Evolutionary conservation across 179 eudicot species (phyloP).

Genomic region (Vitellaria paradoxa): DNA sequence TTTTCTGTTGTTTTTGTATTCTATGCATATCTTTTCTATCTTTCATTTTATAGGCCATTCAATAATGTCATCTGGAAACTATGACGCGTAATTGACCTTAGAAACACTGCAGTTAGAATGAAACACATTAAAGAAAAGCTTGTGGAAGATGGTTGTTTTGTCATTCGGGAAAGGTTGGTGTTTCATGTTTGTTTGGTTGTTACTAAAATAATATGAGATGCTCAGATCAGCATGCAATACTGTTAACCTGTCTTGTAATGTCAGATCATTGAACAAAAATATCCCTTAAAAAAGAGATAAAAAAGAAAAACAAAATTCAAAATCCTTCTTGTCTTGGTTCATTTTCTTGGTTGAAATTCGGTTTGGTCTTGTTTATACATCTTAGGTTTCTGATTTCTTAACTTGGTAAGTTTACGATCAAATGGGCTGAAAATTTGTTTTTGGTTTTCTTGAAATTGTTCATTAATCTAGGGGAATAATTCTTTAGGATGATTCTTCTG

Average conservation of each 20-base stretch:
- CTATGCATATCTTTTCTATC: not conserved
- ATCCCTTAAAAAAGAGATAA: not conserved
- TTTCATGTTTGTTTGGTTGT: not conserved
- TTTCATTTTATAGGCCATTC: not conserved
- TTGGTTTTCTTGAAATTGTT: not conserved
- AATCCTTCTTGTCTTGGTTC: not conserved
- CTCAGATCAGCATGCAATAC: not conserved
- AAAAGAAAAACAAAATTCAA: not conserved
- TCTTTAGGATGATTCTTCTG: not conserved
- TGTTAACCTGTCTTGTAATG: not conserved
- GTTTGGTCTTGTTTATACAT: not conserved
- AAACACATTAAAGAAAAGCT: not conserved
- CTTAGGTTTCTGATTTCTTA: not conserved
- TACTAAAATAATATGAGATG: not conserved
- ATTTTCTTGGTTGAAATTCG: constrained; percentile 2
- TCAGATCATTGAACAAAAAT: not conserved
- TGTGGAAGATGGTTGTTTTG: not conserved
- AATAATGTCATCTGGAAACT: not conserved
- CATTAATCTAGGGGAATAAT: not conserved
- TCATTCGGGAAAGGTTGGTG: not conserved
- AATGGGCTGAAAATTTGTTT: not conserved
- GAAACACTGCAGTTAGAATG: not conserved
- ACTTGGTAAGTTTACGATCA: not conserved
- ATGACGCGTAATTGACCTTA: not conserved
- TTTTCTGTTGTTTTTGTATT: not conserved